Conservation (phyloP, 2,329 filamentous ascomycete species). For the Lachnellula hyalina region DNA sequence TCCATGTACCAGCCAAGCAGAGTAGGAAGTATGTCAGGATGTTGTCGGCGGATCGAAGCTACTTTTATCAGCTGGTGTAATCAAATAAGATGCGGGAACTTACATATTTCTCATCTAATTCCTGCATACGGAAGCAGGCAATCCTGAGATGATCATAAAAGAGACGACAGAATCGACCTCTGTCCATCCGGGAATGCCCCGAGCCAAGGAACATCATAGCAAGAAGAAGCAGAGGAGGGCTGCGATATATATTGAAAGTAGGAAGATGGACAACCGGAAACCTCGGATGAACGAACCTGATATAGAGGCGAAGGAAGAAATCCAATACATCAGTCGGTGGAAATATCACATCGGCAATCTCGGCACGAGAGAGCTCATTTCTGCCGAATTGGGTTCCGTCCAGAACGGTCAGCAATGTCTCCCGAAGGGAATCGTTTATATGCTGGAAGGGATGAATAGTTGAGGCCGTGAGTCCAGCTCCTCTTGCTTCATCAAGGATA, state of each 20-base stretch:
- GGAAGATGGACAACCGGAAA: constrained; percentile 27
- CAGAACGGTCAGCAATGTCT: constrained; percentile 16
- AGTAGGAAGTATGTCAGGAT: constrained; percentile 27
- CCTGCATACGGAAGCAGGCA: constrained; percentile 18
- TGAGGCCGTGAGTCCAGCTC: constrained; percentile 8
- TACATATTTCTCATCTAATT: constrained; percentile 25
- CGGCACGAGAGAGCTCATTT: constrained; percentile 17
- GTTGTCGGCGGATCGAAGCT: constrained; percentile 25
- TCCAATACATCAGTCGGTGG: constrained; percentile 25
- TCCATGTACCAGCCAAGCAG: constrained; percentile 26
- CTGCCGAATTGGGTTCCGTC: constrained; percentile 13
- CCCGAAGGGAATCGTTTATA: constrained; percentile 17
- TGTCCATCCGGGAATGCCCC: constrained; percentile 24
- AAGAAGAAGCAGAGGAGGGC: constrained; percentile 21
- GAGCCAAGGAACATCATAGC: constrained; percentile 30
- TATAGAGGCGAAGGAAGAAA: constrained; percentile 27
- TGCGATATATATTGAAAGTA: constrained; percentile 25
- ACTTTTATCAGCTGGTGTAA: constrained; percentile 4
- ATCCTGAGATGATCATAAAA: constrained; percentile 26
- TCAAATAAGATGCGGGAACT: background rate
- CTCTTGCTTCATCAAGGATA: constrained; percentile 23
- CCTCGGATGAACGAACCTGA: constrained; percentile 25
- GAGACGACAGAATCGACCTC: constrained; percentile 23
- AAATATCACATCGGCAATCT: constrained; percentile 23
- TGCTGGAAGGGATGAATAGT: constrained; percentile 20